These are phyloP conservation scores for Rhytidhysteron rufulum DNA, from an alignment of 2,329 filamentous ascomycete species.

Conservation along the genomic window DNA sequence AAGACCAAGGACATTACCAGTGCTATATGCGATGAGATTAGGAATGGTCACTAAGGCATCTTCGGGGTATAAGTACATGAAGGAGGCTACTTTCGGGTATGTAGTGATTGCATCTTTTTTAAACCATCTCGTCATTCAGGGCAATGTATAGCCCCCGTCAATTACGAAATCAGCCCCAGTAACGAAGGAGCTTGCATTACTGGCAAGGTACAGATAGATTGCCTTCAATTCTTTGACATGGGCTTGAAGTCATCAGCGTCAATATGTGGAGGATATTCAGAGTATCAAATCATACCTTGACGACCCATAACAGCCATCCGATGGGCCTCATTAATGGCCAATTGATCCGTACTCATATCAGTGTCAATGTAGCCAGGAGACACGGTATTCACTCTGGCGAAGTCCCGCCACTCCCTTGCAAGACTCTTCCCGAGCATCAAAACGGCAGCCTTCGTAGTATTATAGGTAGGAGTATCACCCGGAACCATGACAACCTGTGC, in stretches of 20 bases:
- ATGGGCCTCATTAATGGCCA: too few relatives aligned
- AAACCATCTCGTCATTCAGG: too few relatives aligned
- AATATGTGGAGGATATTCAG: too few relatives aligned
- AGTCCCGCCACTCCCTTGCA: conserved; percentile 75
- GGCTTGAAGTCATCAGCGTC: too few relatives aligned
- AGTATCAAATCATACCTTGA: too few relatives aligned
- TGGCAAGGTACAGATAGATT: conserved; percentile 70
- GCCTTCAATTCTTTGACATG: conserved; percentile 73
- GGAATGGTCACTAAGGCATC: too few relatives aligned
- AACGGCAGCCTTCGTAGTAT: conserved; percentile 78
- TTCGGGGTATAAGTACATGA: too few relatives aligned
- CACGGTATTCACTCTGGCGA: conserved; percentile 73
- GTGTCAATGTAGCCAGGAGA: conserved; percentile 81
- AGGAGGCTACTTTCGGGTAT: too few relatives aligned
- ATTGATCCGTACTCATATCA: too few relatives aligned
- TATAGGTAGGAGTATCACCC: conserved; percentile 78
- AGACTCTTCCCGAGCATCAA: conserved; percentile 74
- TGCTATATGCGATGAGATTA: too few relatives aligned
- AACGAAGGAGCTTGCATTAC: conserved; percentile 70
- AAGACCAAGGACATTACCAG: conserved; percentile 40
- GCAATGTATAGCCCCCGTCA: not conserved
- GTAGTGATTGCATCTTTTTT: too few relatives aligned
- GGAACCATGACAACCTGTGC: conserved; percentile 45
- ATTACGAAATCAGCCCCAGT: conserved; percentile 30
- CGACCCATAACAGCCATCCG: too few relatives aligned